These are phyloP conservation scores for Fusarium penzigii DNA, from an alignment of 2,329 filamentous ascomycete species.

Conservation along the genomic window DNA sequence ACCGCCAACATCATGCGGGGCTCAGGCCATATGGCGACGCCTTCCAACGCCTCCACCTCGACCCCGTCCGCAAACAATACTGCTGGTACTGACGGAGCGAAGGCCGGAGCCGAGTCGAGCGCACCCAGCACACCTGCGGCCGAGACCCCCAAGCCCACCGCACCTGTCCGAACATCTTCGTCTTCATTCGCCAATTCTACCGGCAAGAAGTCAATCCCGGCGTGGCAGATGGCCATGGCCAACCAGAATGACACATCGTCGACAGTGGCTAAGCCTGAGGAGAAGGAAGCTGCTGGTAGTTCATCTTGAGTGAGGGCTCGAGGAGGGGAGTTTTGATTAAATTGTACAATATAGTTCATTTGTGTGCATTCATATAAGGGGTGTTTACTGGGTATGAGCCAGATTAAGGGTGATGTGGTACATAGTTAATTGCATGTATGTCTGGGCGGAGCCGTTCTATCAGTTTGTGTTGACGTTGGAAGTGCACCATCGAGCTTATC, in stretches of 20 bases:
- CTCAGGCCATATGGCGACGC: constrained; percentile 19
- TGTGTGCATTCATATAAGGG: too few species aligned
- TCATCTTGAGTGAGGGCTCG: not conserved
- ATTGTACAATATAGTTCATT: too few species aligned
- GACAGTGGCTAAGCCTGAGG: constrained; percentile 29
- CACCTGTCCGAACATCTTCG: constrained; percentile 28
- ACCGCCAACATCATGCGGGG: constrained; percentile 28
- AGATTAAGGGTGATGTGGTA: too few species aligned
- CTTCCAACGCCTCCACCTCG: constrained; percentile 27
- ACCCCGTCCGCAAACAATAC: constrained; percentile 11
- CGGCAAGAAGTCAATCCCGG: constrained; percentile 69
- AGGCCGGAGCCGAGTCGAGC: constrained; percentile 25
- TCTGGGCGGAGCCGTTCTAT: too few species aligned
- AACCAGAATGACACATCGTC: constrained; percentile 47
- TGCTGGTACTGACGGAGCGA: constrained; percentile 32
- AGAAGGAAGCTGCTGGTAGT: constrained; percentile 23
- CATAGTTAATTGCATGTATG: too few species aligned
- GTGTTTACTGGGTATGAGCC: too few species aligned
- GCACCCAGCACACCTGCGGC: constrained; percentile 24
- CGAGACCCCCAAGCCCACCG: constrained; percentile 35
- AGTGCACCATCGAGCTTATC: too few species aligned
- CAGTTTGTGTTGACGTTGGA: too few species aligned
- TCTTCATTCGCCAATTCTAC: constrained; percentile 41
- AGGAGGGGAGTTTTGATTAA: too few species aligned
- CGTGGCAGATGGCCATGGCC: constrained; percentile 76